Evolutionary conservation across 768 basidiomycete species (phyloP), one percentile per base, ranked within the genome.

Genomic region (Russula compacta): DNA sequence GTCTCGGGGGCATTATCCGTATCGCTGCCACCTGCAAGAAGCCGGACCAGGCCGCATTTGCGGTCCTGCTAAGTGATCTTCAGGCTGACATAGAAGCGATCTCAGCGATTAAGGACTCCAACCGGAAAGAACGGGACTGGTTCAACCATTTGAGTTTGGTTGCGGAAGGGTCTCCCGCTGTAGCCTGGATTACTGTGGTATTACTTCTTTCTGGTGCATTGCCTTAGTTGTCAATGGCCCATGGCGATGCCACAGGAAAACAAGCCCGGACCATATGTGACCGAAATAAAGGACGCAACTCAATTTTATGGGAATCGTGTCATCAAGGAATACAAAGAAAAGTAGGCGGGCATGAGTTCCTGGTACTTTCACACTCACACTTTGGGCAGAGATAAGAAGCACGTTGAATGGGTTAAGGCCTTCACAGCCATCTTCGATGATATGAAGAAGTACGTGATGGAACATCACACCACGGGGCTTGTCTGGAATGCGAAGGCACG

Each of bases 311-410:
- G 85, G 1, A 92, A 97, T 73, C 84, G 86, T 60, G 81, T 98
- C 49, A 85, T 93, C 73, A 92, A 93, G 73, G 92, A 95, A 64
- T 92, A 81, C 79, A 98, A 92, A 72, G 90, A 92, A 7, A 92
- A 91, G 95, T 93, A 61, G 59, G 88, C 70, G 3, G 64, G 12
- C 40, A 47, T 47, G 21, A n/a, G 3, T 24, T 42, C 50, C 40
- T 19, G 55, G 33, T 24, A 40, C 33, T 47, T 43, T n/a, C 10
- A 40, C 17, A n/a, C 53, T 60, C 29, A 54, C 32, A n/a, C 17
- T 36, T 21, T 61, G 42, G 33, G 38, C 67, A 98, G 95, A 70
- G 89, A 98, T 69, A 75, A 84, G 11, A 87, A 85, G 67, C 93
- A 95, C 66, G 80, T 84, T 15, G 91, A 93, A 70, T 99, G 95